phyloP scores from a whole-genome alignment of 139 green algal species.

The Tetraselmis striata region DNA sequence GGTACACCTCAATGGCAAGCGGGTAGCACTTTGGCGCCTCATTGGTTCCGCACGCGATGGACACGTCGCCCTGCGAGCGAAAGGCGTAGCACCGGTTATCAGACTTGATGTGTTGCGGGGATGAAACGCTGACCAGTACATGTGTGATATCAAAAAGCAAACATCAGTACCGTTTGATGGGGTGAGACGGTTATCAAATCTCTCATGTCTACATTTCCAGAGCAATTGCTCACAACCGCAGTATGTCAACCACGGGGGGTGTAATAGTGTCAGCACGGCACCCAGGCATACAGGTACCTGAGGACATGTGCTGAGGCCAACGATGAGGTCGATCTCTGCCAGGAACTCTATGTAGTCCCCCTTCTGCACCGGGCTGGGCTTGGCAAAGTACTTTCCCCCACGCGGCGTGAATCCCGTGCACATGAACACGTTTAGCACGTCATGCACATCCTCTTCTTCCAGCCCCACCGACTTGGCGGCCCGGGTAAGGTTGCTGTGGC shows the following conservation, averaged over 20 bases:
- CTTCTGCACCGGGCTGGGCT: conserved; percentile 13
- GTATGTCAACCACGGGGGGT: no score
- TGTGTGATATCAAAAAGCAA: no score
- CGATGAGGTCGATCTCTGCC: conserved; percentile 21
- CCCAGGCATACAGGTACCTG: no score
- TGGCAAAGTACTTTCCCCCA: conserved; percentile 26
- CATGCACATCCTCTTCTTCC: conserved; percentile 20
- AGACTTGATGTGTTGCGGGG: no score
- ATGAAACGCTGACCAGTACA: no score
- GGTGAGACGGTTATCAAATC: no score
- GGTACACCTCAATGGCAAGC: conserved; percentile 11
- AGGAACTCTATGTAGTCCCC: conserved; percentile 32
- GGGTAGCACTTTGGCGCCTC: conserved; percentile 21
- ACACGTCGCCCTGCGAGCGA: conserved; percentile 16
- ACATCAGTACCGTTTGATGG: no score
- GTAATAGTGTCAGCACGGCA: no score
- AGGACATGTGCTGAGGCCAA: conserved; percentile 19
- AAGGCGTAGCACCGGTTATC: no score
- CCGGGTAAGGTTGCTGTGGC: conserved; percentile 23
- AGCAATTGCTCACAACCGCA: no score
- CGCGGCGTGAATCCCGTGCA: conserved; percentile 25
- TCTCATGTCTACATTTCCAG: no score
- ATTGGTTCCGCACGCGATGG: conserved; percentile 15
- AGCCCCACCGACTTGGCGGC: conserved; percentile 12
- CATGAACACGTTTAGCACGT: conserved; percentile 31